phyloP scores from a whole-genome alignment of 495 filamentous ascomycete genomes.

The Neurospora tetrasperma region DNA sequence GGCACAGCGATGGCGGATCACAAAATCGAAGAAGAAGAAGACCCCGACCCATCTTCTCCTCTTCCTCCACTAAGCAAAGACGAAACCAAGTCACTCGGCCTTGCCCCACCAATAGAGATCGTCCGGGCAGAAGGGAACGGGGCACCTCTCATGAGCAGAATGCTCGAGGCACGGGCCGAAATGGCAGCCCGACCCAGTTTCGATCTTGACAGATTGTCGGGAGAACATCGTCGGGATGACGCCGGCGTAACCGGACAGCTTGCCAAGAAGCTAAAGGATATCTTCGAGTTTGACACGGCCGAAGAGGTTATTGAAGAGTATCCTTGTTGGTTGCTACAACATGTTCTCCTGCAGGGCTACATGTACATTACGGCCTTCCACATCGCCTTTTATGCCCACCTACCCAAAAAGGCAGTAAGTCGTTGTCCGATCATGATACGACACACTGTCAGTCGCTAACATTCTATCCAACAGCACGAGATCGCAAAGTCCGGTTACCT shows the following conservation, averaged over 20 bases:
- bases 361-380: slow-evolving; percentile 94
- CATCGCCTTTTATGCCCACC: slow-evolving; percentile 94
- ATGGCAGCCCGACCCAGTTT: slow-evolving; percentile 46
- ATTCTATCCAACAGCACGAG: slow-evolving; percentile 44
- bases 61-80: background rate
- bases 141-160: slow-evolving; percentile 70
- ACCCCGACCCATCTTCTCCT: background rate
- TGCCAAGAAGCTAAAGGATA: slow-evolving; percentile 65
- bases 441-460: slow-evolving; percentile 12
- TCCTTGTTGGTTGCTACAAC: slow-evolving; percentile 88
- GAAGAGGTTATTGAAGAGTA: slow-evolving; percentile 92
- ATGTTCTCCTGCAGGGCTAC: slow-evolving; percentile 85
- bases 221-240: slow-evolving; percentile 19
- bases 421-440: background rate
- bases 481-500: slow-evolving; percentile 83
- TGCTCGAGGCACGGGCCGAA: slow-evolving; percentile 70
- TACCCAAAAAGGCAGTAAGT: slow-evolving; percentile 78
- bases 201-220: slow-evolving; percentile 34
- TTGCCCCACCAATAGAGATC: slow-evolving; percentile 20
- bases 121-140: slow-evolving; percentile 26
- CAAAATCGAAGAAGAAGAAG: slow-evolving; percentile 14
- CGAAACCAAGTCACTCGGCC: background rate
- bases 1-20: slow-evolving; percentile 10
- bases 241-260: slow-evolving; percentile 37
- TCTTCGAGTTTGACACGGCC: slow-evolving; percentile 73